Base-by-base conservation (phyloP, 2,329 filamentous ascomycete species). In the Blastomyces gilchristii region DNA sequence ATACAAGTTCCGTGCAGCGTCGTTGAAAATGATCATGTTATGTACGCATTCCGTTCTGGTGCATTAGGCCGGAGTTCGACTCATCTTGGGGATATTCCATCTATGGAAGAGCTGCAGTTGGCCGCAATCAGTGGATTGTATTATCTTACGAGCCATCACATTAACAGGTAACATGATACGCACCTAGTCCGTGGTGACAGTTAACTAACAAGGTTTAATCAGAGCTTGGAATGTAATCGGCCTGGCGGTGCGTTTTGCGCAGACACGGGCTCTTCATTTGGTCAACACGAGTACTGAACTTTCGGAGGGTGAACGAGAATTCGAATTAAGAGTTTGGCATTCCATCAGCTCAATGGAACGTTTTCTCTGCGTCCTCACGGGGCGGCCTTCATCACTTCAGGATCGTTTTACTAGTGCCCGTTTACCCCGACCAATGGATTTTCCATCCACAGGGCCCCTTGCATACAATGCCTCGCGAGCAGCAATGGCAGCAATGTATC, bases 211-310 rank as follows among this genome's bases (percentile, higher is more conserved):
- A 28, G 4, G 34, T 25, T 39, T 31, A 49, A 45, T n/a, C 54
- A 78, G 76, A 28, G 69, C 76, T 0, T 78, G 74, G 73, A 62
- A 70, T 28, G 67, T 74, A 14, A 71, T 73, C 60, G 74, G 75
- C 28, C 69, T 74, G 14, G 70, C 72, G 1, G 53, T 77, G 16
- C 71, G 75, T 18, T 74, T 73, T 60, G 75, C 70, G 1, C 67
- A 70, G 61, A 70, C 71, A 3, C 66, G 76, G 4, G 75, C 75
- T 11, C 65, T 78, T 18, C 75, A 77, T 58, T 61, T 75, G 31
- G 70, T 71, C 11, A 77, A 75, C 49, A 68, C 72, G 41, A 70
- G 70, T 53, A 65, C 66, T 7, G 64, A 65, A 2, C 63, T 70
- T 28, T 64, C 67, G 16, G 65, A 68, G 6, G 63, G 69, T 4